Evolutionary conservation across 176 grass and related monocot species (phyloP).

Genomic region (Musa schizocarpa): DNA sequence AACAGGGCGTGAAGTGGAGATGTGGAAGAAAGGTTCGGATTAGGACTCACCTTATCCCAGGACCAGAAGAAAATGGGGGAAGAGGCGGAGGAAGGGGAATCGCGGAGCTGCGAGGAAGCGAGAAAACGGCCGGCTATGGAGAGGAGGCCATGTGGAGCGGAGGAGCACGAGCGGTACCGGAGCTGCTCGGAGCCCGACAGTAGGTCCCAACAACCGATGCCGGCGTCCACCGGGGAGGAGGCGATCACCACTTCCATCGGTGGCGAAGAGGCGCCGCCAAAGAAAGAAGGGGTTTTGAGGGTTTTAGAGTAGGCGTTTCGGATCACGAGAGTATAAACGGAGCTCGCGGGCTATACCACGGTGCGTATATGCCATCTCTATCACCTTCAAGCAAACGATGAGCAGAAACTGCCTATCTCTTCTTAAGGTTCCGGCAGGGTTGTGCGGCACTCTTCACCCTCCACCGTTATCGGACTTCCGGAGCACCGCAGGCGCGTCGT

Average conservation of each 20-base stretch:
- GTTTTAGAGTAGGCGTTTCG: neutral
- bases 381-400: too few relatives aligned
- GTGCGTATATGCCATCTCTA: too few relatives aligned
- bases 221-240: slow-evolving; percentile 40
- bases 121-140: slow-evolving; percentile 53
- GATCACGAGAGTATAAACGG: neutral
- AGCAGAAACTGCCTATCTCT: too few relatives aligned
- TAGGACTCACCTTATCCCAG: slow-evolving; percentile 57
- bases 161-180: slow-evolving; percentile 43
- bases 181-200: slow-evolving; percentile 45
- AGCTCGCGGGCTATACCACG: too few relatives aligned
- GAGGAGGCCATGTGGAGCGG: slow-evolving; percentile 34
- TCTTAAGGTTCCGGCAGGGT: too few relatives aligned
- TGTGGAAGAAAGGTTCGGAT: neutral
- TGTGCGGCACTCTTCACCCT: too few relatives aligned
- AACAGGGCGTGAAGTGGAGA: neutral
- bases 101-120: slow-evolving; percentile 44
- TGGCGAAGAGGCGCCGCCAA: neutral
- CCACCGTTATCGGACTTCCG: too few relatives aligned
- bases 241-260: slow-evolving; percentile 23
- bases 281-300: neutral
- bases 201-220: slow-evolving; percentile 47
- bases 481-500: too few relatives aligned
- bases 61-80: slow-evolving; percentile 59
- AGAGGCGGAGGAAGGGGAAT: slow-evolving; percentile 24